Evolutionary conservation across 495 filamentous ascomycete species (phyloP), one percentile per base, ranked within the genome.

Genomic region (Penicillium angulare): DNA sequence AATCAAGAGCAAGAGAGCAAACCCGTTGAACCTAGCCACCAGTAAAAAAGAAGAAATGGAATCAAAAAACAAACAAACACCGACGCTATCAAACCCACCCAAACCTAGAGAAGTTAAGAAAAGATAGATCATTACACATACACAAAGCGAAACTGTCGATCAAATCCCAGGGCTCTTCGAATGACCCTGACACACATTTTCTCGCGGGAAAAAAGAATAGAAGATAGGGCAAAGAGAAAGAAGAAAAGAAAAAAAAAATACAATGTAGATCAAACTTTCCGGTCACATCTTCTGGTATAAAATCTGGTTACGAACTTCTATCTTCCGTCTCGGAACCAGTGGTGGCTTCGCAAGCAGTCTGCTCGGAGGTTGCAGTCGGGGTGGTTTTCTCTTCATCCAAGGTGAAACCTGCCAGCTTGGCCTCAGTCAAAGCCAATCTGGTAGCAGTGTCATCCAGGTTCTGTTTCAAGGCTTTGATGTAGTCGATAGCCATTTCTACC

Each of bases 401-500:
- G 1, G 32, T 20, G 33, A 35, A 23, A 16, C 21, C 32, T 7
- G 27, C 41, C 7, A 48, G 32, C n/a, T 56, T 57, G 49, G 74
- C 74, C 59, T 90, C 87, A 5, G 85, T 84, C 26, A 78, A 77
- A 15, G 82, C 80, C 3, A 90, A 74, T 59, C 83, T 75, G 43
- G 69, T 74, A 46, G 86, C 84, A 13, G 86, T 84, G 22, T 85
- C 84, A 7, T 74, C 79, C 27, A 92, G 65, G 61, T 90, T 86
- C 64, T 79, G 75, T 69, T 95, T 82, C 52, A 98, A 71, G 48
- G 84, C 76, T 63, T 87, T 90, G 72, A 98, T 97, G 61, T 97
- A 97, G 54, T 92, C 87, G 48, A 96, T 97, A 8, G 93, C 93
- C 73, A 87, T 82, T 71, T 97, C 93, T 17, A 98, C 93, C 2